phyloP scores from a whole-genome alignment of 371 early-diverging fungal species.

The Mortierella sp. region DNA sequence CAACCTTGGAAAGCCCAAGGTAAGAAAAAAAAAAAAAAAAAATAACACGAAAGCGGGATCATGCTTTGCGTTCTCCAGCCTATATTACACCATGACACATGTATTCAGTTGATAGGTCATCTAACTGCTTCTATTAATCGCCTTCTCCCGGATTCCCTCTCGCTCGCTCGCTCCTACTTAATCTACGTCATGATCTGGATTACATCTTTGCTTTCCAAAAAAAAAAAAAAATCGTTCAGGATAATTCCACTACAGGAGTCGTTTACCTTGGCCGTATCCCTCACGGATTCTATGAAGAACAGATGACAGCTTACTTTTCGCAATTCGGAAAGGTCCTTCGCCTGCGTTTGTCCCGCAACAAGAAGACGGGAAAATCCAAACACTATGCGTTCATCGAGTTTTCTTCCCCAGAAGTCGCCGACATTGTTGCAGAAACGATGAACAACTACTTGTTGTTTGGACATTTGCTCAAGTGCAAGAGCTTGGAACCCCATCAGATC shows the following conservation, averaged over 20 bases:
- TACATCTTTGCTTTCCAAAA: not conserved
- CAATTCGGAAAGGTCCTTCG: conserved; percentile 91
- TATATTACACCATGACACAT: too few relatives aligned
- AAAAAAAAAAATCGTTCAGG: conserved; percentile 34
- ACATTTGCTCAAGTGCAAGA: conserved; percentile 83
- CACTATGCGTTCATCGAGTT: conserved; percentile 96
- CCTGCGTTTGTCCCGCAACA: conserved; percentile 86
- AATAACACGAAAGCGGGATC: too few relatives aligned
- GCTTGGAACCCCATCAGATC: conserved; percentile 61
- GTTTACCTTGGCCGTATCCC: conserved; percentile 93
- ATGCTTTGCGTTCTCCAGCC: too few relatives aligned
- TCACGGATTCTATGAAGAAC: conserved; percentile 94
- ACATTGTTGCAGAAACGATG: conserved; percentile 95
- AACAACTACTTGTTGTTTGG: conserved; percentile 91
- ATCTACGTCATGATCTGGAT: too few relatives aligned
- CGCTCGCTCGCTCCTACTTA: too few relatives aligned
- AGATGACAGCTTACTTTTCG: conserved; percentile 88
- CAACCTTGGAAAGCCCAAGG: conserved; percentile 37
- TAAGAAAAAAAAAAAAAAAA: conserved; percentile 20
- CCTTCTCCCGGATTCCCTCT: too few relatives aligned
- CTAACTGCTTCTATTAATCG: too few relatives aligned
- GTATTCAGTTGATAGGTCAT: too few relatives aligned
- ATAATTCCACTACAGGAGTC: conserved; percentile 67
- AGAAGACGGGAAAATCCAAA: conserved; percentile 88
- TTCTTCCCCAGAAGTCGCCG: conserved; percentile 78